A percentile compares a stretch with the other conserved stretches of the same genome.
These are phyloP conservation scores for Acidiella bohemica DNA, from an alignment of 495 filamentous ascomycete genomes.

Conservation along the genomic window DNA sequence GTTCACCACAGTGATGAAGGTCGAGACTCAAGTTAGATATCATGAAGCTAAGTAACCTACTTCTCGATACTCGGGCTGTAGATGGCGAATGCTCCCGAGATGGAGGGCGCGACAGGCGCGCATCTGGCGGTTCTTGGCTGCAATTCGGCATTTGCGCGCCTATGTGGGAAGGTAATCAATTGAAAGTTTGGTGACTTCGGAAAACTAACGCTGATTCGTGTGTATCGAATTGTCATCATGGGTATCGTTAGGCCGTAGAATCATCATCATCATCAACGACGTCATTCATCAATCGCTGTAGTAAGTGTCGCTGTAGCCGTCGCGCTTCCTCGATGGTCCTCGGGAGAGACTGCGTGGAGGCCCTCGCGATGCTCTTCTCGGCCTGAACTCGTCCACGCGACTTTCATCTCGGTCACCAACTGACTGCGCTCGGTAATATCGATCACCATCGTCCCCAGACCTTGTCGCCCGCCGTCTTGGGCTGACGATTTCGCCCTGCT, in stretches of 20 bases:
- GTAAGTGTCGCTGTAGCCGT: slow-evolving; percentile 1
- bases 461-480: neutral
- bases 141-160: too few species aligned
- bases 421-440: neutral
- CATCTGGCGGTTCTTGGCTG: too few species aligned
- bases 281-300: slow-evolving; percentile 1
- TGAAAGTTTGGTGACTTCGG: too few species aligned
- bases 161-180: too few species aligned
- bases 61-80: too few species aligned
- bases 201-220: neutral
- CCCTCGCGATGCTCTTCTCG: neutral
- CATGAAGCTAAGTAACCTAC: too few species aligned
- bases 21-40: too few species aligned
- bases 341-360: neutral
- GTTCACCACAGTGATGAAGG: too few species aligned
- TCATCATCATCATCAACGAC: neutral
- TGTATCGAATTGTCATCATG: too few species aligned
- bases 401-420: neutral
- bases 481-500: neutral
- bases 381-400: neutral
- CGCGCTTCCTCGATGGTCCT: neutral
- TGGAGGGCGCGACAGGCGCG: too few species aligned
- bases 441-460: neutral
- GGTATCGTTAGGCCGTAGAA: too few species aligned
- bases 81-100: too few species aligned